Evolutionary conservation across 2,329 filamentous ascomycete species (phyloP).

Genomic region (Aspergillus flavus): DNA sequence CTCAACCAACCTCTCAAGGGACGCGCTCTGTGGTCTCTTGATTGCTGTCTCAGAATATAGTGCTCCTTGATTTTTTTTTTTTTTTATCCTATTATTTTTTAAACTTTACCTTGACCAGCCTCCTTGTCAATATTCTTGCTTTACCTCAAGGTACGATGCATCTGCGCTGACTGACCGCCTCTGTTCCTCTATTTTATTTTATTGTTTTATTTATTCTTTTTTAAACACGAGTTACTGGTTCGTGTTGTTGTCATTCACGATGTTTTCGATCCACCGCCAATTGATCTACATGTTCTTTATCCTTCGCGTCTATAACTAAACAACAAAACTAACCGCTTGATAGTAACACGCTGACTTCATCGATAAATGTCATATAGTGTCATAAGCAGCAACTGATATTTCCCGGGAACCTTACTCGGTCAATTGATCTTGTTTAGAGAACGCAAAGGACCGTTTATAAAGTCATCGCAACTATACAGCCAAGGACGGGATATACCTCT

Average conservation of each 20-base stretch:
- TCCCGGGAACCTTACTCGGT: neutral
- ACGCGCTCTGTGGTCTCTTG: constrained; percentile 13
- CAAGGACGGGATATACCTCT: neutral
- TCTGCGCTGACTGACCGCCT: constrained; percentile 3
- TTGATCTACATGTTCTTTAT: constrained; percentile 13
- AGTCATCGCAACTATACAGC: neutral
- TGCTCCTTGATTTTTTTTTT: constrained; percentile 3
- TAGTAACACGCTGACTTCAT: constrained; percentile 8
- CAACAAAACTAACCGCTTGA: constrained; percentile 11
- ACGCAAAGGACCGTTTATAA: neutral
- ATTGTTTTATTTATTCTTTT: neutral
- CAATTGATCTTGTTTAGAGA: neutral
- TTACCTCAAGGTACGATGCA: constrained; percentile 14
- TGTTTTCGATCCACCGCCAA: constrained; percentile 9
- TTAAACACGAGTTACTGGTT: neutral
- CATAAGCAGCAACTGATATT: neutral
- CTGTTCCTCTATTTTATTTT: constrained; percentile 9
- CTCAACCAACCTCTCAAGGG: constrained; percentile 18
- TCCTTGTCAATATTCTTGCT: constrained; percentile 17
- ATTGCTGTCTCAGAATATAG: constrained; percentile 16
- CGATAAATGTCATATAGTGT: constrained; percentile 1
- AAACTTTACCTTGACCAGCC: constrained; percentile 8
- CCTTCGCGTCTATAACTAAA: neutral
- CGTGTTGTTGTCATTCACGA: constrained; percentile 14
- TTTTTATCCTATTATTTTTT: neutral